A percentile compares a stretch with the other conserved stretches of the same genome.
Evolutionary conservation across 1,139 yeast genomes (phyloP).

Genomic region (Diutina sp.): DNA sequence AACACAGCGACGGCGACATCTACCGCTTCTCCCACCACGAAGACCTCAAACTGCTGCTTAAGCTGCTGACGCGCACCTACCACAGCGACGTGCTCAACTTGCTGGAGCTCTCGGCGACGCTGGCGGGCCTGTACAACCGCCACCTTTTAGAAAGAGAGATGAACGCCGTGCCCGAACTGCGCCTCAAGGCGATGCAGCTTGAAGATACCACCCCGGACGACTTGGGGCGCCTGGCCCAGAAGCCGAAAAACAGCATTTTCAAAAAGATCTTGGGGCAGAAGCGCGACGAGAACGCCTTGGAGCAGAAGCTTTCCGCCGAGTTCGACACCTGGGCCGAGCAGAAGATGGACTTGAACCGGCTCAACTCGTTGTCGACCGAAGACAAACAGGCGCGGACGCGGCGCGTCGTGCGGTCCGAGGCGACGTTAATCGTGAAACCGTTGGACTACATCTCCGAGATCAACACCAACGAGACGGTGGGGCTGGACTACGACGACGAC

Average conservation of each 20-base stretch:
- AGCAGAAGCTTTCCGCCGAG: conserved; percentile 18
- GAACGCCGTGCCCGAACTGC: neutral
- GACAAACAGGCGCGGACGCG: conserved; percentile 62
- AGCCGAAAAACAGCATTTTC: neutral
- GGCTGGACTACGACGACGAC: conserved; percentile 4
- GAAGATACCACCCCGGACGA: neutral
- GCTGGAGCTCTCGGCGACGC: conserved; percentile 73
- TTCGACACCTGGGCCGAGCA: conserved; percentile 7
- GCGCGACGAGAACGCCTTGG: conserved; percentile 9
- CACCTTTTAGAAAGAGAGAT: conserved; percentile 41
- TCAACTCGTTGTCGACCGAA: conserved; percentile 56
- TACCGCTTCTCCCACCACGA: conserved; percentile 8
- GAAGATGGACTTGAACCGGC: conserved; percentile 55
- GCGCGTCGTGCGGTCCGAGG: conserved; percentile 56
- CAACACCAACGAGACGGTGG: conserved; percentile 28
- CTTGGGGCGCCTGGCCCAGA: neutral
- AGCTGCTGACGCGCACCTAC: conserved; percentile 13
- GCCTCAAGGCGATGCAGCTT: neutral
- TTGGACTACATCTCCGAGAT: conserved; percentile 45
- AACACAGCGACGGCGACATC: conserved; percentile 4
- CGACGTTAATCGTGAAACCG: conserved; percentile 56
- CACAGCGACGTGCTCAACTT: conserved; percentile 37
- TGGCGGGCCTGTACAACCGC: conserved; percentile 76
- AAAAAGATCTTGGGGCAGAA: neutral
- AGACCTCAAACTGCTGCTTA: conserved; percentile 9